Percentiles rank a stretch among this genome's conserved stretches.
Conservation (phyloP, 495 filamentous ascomycete species). For the Tuber aestivum region DNA sequence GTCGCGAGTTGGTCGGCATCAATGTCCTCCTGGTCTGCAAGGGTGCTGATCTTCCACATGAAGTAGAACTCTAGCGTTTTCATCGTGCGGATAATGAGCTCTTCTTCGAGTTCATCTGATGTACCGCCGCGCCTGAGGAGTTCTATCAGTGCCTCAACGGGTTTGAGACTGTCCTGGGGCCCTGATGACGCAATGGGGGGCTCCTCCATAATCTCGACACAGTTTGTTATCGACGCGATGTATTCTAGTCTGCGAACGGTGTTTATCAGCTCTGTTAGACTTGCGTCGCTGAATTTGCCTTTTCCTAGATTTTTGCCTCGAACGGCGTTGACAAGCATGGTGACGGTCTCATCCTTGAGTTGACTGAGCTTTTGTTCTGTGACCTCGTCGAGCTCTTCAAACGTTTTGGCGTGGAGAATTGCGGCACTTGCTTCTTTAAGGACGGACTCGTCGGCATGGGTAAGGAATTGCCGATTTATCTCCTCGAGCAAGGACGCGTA, state of each 20-base stretch:
- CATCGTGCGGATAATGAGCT: constrained; percentile 65
- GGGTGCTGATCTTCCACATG: constrained; percentile 75
- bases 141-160: constrained; percentile 64
- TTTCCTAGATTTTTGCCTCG: constrained; percentile 60
- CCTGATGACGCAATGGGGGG: constrained; percentile 43
- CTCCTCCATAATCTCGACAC: constrained; percentile 63
- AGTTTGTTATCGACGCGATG: constrained; percentile 73
- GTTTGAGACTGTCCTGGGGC: constrained; percentile 49
- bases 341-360: constrained; percentile 78
- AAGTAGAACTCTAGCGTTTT: constrained; percentile 78
- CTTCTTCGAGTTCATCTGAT: constrained; percentile 63
- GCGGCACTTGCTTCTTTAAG: constrained; percentile 77
- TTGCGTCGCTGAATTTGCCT: constrained; percentile 55
- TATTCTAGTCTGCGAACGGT: constrained; percentile 78
- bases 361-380: constrained; percentile 70
- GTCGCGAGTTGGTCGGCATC: constrained; percentile 56
- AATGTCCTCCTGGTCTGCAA: constrained; percentile 48
- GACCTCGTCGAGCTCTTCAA: constrained; percentile 78
- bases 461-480: constrained; percentile 86
- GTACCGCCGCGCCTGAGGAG: constrained; percentile 62
- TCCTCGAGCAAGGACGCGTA: constrained; percentile 82
- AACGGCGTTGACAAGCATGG: constrained; percentile 60
- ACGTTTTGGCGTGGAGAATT: constrained; percentile 75
- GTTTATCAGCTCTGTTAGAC: constrained; percentile 66
- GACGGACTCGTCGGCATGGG: constrained; percentile 78